Conservation (phyloP, 306 rosid genomes). For the Cajanus cajan region DNA sequence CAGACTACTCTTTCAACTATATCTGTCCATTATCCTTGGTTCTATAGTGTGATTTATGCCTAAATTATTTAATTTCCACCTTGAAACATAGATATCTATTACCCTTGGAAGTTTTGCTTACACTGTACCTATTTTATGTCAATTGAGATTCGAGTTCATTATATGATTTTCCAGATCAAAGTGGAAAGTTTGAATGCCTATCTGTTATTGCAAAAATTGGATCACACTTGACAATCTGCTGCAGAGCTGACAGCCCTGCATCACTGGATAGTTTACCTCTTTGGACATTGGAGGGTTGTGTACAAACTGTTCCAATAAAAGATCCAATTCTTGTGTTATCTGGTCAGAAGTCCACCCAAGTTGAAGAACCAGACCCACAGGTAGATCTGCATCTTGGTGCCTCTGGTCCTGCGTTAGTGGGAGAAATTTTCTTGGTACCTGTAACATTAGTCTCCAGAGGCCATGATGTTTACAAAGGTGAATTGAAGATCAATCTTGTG, state of each 20-base stretch:
- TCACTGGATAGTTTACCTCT: constrained; percentile 85
- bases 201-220: constrained; percentile 84
- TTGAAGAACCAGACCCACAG: constrained; percentile 82
- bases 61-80: background rate
- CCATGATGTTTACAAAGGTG: constrained; percentile 78
- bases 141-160: constrained; percentile 27
- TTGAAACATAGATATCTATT: constrained; percentile 21
- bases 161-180: constrained; percentile 60
- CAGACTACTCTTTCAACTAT: background rate
- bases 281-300: constrained; percentile 72
- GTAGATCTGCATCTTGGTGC: constrained; percentile 79
- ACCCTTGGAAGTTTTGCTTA: constrained; percentile 21
- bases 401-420: constrained; percentile 83
- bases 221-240: constrained; percentile 77
- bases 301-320: constrained; percentile 69
- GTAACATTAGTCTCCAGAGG: constrained; percentile 77
- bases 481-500: constrained; percentile 93
- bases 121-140: background rate
- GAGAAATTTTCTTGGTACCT: constrained; percentile 81
- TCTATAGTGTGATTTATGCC: constrained; percentile 7
- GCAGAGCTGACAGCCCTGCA: constrained; percentile 96
- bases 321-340: constrained; percentile 81
- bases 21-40: constrained; percentile 10
- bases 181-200: constrained; percentile 92
- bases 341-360: constrained; percentile 84